Percentiles rank a stretch among this genome's conserved stretches.
These are phyloP conservation scores for Angophora floribunda DNA, from an alignment of 345 rosid species.

Conservation along the genomic window DNA sequence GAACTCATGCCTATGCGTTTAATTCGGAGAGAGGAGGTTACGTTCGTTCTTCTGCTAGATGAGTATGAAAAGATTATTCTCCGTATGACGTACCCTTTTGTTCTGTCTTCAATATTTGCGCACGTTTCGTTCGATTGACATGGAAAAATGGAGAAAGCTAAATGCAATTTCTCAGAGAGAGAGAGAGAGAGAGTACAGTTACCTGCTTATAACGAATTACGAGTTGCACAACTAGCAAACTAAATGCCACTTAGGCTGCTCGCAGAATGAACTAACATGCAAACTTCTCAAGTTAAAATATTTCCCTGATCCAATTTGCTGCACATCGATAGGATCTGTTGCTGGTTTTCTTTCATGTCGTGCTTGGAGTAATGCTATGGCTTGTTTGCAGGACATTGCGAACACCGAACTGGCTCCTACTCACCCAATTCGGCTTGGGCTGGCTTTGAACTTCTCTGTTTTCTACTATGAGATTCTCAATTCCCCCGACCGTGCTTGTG, in stretches of 20 bases:
- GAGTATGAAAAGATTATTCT: neutral
- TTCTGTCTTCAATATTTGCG: neutral
- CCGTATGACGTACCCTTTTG: neutral
- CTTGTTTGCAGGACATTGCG: constrained; percentile 2
- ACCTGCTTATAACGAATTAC: neutral
- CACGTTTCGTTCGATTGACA: neutral
- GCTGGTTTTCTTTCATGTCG: neutral
- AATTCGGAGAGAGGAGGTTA: neutral
- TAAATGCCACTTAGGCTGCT: neutral
- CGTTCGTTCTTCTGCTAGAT: neutral
- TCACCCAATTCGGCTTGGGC: constrained; percentile 39
- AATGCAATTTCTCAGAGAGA: neutral
- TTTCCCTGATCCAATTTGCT: neutral
- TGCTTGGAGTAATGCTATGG: neutral
- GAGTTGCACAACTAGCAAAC: neutral
- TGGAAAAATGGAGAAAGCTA: neutral
- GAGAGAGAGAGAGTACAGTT: neutral
- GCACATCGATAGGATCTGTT: neutral
- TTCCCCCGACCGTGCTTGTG: constrained; percentile 22
- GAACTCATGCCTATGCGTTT: neutral
- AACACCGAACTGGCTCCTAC: constrained; percentile 26
- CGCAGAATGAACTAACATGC: neutral
- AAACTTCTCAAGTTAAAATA: neutral
- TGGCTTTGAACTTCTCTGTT: constrained; percentile 36
- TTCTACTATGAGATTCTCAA: constrained; percentile 40